phyloP scores from a whole-genome alignment of 139 green algal species.

The Chlamydomonas sp. region DNA sequence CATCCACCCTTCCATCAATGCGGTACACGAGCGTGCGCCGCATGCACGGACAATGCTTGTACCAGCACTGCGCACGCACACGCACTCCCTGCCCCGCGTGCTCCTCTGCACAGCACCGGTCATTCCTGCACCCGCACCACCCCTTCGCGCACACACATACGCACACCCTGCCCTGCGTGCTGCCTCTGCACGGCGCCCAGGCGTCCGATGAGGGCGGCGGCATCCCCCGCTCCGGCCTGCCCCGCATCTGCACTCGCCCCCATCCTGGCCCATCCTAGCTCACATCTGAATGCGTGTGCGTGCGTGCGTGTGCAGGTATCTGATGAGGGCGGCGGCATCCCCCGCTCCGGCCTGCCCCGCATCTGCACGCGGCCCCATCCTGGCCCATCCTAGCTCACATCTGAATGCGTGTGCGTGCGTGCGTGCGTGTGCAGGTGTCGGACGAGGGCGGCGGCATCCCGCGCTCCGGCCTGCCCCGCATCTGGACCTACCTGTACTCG shows the following conservation, averaged over 20 bases:
- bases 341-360: slow-evolving; percentile 68
- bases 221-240: slow-evolving; percentile 81
- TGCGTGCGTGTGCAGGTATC: slow-evolving; percentile 40
- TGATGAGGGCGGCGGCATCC: slow-evolving; percentile 94
- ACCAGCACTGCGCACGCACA: too few species aligned
- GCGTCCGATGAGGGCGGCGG: slow-evolving; percentile 93
- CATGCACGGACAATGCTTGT: too few species aligned
- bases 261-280: not conserved
- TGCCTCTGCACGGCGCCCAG: too few species aligned
- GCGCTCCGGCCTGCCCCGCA: slow-evolving; percentile 76
- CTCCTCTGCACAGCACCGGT: too few species aligned
- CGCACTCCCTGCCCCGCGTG: too few species aligned
- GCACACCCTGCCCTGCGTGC: too few species aligned
- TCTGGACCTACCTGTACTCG: slow-evolving; percentile 99
- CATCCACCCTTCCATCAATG: too few species aligned
- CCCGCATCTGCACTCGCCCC: slow-evolving; percentile 81
- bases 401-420: not conserved
- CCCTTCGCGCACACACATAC: too few species aligned
- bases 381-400: not conserved
- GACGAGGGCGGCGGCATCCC: slow-evolving; percentile 97
- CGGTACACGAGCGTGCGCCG: too few species aligned
- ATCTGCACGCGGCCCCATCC: slow-evolving; percentile 76
- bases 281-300: not conserved
- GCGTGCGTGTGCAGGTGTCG: slow-evolving; percentile 36
- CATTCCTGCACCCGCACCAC: too few species aligned